A percentile compares a stretch with the other conserved stretches of the same genome.
phyloP scores from a whole-genome alignment of 495 filamentous ascomycete species.

The Aspergillus ellipticus region DNA sequence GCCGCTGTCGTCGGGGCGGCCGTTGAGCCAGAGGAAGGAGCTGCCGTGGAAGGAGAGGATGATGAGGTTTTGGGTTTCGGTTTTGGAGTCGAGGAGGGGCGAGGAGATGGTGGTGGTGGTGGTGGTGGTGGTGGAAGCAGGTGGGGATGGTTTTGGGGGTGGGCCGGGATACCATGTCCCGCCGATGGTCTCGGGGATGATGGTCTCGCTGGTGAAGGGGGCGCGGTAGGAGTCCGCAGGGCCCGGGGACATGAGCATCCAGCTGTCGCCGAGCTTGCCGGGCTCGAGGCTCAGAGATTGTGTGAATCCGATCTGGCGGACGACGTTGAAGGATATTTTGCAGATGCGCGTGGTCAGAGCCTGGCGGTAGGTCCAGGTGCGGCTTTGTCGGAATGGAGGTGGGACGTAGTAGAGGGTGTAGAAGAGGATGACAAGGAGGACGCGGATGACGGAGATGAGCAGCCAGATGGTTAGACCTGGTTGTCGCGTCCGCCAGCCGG shows the following conservation, averaged over 20 bases:
- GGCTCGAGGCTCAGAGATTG: constrained; percentile 14
- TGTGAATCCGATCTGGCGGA: constrained; percentile 12
- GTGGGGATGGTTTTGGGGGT: background rate
- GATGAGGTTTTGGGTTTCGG: constrained; percentile 4
- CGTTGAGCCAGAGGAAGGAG: constrained; percentile 13
- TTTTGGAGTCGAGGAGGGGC: too few relatives aligned
- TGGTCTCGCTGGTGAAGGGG: constrained; percentile 5
- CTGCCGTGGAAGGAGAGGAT: constrained; percentile 17
- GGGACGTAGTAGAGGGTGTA: constrained; percentile 13
- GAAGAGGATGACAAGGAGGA: constrained; percentile 4
- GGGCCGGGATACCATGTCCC: constrained; percentile 18
- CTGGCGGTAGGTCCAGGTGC: constrained; percentile 13
- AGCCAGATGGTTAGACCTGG: constrained; percentile 61
- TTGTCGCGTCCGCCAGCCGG: constrained; percentile 47
- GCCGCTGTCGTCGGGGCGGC: constrained; percentile 12
- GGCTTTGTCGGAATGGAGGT: constrained; percentile 2
- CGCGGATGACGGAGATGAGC: constrained; percentile 25
- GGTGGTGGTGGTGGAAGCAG: background rate
- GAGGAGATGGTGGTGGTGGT: background rate
- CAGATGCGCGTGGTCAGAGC: constrained; percentile 8
- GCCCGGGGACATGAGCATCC: constrained; percentile 12
- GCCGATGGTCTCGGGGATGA: constrained; percentile 15
- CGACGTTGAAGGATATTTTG: background rate
- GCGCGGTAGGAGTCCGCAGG: constrained; percentile 5
- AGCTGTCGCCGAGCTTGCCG: constrained; percentile 6